Evolutionary conservation across 2,329 filamentous ascomycete species (phyloP), one percentile per base, ranked within the genome.

Genomic region (Torrubiellomyces zombiae): DNA sequence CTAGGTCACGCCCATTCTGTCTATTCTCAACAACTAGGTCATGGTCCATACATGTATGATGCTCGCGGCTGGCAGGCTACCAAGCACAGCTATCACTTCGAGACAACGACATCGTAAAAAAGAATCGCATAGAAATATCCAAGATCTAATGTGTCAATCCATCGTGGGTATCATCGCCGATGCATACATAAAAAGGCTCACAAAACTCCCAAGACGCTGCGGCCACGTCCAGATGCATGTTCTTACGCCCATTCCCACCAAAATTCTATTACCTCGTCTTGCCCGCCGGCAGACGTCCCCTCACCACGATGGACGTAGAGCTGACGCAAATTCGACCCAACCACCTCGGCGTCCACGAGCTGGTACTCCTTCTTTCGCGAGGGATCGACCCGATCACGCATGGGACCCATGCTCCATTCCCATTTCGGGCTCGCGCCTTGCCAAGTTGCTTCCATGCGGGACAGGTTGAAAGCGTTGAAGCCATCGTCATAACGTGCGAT

Each of bases 401-500:
- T 47, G 1, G 65, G 64, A 2, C 62, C 65, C 17, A 72, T 48
- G 27, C 58, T 60, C 34, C 60, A 63, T 21, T 65, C 53, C 35
- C 58, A 70, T 7, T 56, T 56, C 10, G 44, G 44, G 12, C 28
- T 26, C 8, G 21, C 21, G 7, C 25, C 22, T 16, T 11, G 9
- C 13, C 27, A 72, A 0, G 67, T 72, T 24, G 53, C 53, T 42
- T 73, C 67, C 34, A 60, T 54, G 22, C 53, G 52, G 17, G 51
- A 43, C 9, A 63, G 39, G 14, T 62, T 55, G 2, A 60, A 28
- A 3, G 39, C 35, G 5, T 50, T 44, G 5, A 58, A 39, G 19
- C 50, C 51, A 1, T 45, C 40, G 3, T 40, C 35, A 32, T 71
- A 71, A 22, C 52, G 46, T 16, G 57, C 53, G 23, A 73, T 55